Base-by-base conservation (phyloP, 1,284 basidiomycete species). In the Microstroma glucosiphilum region DNA sequence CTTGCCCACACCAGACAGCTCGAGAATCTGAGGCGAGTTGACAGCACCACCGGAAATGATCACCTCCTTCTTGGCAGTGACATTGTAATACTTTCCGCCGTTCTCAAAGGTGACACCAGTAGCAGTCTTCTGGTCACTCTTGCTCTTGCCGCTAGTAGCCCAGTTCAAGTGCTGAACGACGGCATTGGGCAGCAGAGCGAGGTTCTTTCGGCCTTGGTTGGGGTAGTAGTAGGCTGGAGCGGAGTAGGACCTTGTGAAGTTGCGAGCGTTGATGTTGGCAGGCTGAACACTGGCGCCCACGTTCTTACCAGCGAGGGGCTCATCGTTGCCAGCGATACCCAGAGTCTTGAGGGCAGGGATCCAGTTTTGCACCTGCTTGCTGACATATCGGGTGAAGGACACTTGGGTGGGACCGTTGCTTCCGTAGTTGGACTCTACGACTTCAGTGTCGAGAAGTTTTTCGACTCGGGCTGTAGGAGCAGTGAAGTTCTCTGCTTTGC, bases 1-100 rank as follows among this genome's bases (percentile, higher is more conserved):
- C 56, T 82, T 80, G 0, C 84, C 84, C 57, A 85, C 80, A 12
- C 84, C 84, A 12, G 82, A 84, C 15, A 84, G 77, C 65, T 84
- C 77, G 4, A 85, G 80, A 1, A 85, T 70, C 64, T 71, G 68
- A 15, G 84, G 83, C 6, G 64, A 72, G 65, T 75, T 68, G 61
- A 70, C 69, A 57, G 70, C 63, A 61, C 74, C 74, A 48, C 64
- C 72, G 3, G 72, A 71, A 46, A 76, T 56, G 56, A 76, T 75
- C 56, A 72, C 74, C 59, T 76, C 70, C 59, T 66, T 64, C n/a
- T 60, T 69, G 26, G 66, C 70, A 25, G 62, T 68, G 57, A 72
- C 68, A 25, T 63, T 69, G 67, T 69, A 70, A 15, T 54, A 60
- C 51, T 73, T 60, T 46, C 68, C 70, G 60, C 57, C 54, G 13